Base-by-base conservation (phyloP, 164 flowering plant genomes). In the Protea cynaroides region DNA sequence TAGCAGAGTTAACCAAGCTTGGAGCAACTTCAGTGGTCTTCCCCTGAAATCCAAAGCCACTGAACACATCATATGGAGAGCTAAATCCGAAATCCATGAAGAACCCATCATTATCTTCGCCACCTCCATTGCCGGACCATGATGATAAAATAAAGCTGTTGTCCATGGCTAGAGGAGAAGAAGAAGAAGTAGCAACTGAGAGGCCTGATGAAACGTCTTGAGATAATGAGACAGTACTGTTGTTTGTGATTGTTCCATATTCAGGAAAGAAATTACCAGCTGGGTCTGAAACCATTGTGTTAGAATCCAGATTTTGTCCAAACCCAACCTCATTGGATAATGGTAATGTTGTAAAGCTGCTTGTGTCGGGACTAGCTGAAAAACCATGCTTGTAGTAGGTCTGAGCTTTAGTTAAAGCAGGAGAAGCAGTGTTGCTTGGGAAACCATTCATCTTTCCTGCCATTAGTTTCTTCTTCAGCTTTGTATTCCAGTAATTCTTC, bases 401-500 rank as follows among this genome's bases (percentile, higher is more conserved):
- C 23, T 58, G 52, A 29, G 40, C 34, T 14, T 46, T 62, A 25
- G 43, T 57, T 34, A 61, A 54, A 54, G 62, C 19, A 56, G 69
- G 15, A 51, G 64, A 36, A 58, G 67, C 36, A 49, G 74, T 21
- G 65, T 24, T 56, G 52, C 24, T 57, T 18, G 34, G 46, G 23
- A 57, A 53, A 22, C 56, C 50, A 47, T 24, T 1, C n/a, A n/a
- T n/a, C 12, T 63, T 67, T 64, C 43, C 67, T 17, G 74, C 72
- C 63, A 79, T 21, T 17, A 81, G 59, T 70, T 86, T 86, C 79
- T 83, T 88, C 85, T 88, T 88, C 67, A 88, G 54, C 75, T 80
- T 88, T 21, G 90, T 88, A 74, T 88, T 88, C 94, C 94, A 88
- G 66, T 88, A 71, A 58, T 88, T 88, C 80, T 88, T 88, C 46